Evolutionary conservation across 1,139 yeast species (phyloP), one percentile per base, ranked within the genome.

Genomic region (Sugiyamaella grinbergsii): DNA sequence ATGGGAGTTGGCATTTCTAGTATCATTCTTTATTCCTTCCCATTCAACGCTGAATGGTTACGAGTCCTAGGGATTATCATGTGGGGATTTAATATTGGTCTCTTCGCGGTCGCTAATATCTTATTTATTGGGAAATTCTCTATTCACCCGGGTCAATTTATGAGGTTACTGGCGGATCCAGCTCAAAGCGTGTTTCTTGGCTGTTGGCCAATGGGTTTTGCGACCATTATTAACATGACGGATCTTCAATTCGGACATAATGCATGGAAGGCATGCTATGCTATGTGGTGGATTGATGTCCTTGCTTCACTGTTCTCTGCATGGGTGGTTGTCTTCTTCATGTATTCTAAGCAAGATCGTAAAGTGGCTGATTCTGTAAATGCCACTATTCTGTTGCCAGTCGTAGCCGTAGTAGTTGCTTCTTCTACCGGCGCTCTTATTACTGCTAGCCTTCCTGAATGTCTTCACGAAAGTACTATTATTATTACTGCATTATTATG

Each of bases 1-100:
- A 89, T 89, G 96, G 96, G 95, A 2, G 78, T 85, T 0, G 96
- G 96, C 1, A 85, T 88, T 41, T 71, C 87, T 1, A 71, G 85
- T 3, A 67, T 77, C 34, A 71, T 86, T 6, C 70, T 88, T 46
- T 78, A 81, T 66, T 65, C 71, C 28, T 88, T 83, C 64, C 90
- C 95, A 0, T 85, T 80, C 62, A 75, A 74, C 1, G 76, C 82
- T 0, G 65, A 68, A 42, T 81, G 94, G 94, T 72, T 87, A 24
- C 61, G 72, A 41, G 67, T 79, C 1, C 72, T 82, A 49, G 83
- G 86, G 1, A 71, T 79, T 50, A 75, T 84, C 8, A 73, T 83
- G 33, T 80, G 79, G 68, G 83, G 76, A 4, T 58, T 81, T 10
- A 78, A 85, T 11, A 67, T 81, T 28, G 54, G 76, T 5, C 67